Evolutionary conservation across 352 stramenopile genomes (phyloP).

Genomic region (Elongisporangium prolatum): DNA sequence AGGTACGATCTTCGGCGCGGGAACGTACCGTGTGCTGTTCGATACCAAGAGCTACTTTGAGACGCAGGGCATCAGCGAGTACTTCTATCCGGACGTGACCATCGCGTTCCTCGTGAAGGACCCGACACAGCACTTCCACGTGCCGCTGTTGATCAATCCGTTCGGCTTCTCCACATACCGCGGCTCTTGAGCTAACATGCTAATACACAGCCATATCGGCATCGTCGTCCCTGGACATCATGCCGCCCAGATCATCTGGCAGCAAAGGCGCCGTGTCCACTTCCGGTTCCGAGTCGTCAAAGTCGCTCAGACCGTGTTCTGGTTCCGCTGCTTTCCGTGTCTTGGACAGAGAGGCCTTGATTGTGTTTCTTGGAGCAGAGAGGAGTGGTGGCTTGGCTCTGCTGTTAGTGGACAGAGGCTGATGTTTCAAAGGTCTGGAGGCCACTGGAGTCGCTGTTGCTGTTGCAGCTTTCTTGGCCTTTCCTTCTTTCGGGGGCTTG

Average conservation of each 20-base stretch:
- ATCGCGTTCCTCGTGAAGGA: constrained; percentile 80
- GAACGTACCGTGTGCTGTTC: constrained; percentile 82
- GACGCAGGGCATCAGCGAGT: constrained; percentile 48
- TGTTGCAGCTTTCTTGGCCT: neutral
- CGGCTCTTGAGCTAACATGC: constrained; percentile 45
- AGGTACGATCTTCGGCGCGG: constrained; percentile 25
- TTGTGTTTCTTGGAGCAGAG: neutral
- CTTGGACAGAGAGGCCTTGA: neutral
- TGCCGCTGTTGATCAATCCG: constrained; percentile 86
- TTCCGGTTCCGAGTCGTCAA: constrained; percentile 60
- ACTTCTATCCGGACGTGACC: constrained; percentile 84
- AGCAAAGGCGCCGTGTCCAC: constrained; percentile 43
- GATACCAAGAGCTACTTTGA: constrained; percentile 80
- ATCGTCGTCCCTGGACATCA: constrained; percentile 17
- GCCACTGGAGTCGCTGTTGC: neutral
- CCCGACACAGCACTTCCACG: constrained; percentile 79
- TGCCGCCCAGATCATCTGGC: constrained; percentile 33
- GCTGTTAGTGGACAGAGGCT: neutral
- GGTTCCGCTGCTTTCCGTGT: neutral
- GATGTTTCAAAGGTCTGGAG: neutral
- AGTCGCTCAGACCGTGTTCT: constrained; percentile 27
- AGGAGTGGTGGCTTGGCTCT: neutral
- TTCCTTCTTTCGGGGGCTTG: neutral
- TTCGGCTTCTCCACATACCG: constrained; percentile 90
- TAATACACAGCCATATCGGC: neutral